These are phyloP conservation scores for Diutina neorugosa DNA, from an alignment of 1,139 yeast genomes.

Conservation along the genomic window DNA sequence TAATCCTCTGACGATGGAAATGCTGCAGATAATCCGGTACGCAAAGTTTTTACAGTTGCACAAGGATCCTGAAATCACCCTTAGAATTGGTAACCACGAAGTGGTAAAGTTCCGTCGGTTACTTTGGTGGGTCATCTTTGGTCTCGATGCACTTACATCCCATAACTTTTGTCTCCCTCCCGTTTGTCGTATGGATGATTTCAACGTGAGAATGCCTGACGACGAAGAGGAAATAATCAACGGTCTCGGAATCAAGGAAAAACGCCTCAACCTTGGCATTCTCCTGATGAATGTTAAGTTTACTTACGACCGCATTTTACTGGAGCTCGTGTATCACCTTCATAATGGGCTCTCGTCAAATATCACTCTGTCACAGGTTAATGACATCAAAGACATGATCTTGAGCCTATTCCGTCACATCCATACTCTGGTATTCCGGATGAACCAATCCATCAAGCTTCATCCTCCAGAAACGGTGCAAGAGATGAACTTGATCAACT, in stretches of 20 bases:
- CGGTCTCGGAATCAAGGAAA: constrained; percentile 14
- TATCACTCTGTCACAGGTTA: constrained; percentile 27
- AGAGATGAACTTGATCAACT: constrained; percentile 33
- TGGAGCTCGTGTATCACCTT: constrained; percentile 35
- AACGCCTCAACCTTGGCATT: constrained; percentile 23
- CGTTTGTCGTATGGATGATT: constrained; percentile 39
- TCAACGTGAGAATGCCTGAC: constrained; percentile 43
- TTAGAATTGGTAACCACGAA: constrained; percentile 34
- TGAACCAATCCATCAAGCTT: constrained; percentile 11
- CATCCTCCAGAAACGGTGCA: constrained; percentile 19
- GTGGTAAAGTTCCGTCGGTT: constrained; percentile 41
- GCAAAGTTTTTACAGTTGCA: constrained; percentile 46
- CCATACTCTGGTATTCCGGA: constrained; percentile 26
- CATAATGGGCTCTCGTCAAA: constrained; percentile 27
- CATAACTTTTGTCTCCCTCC: constrained; percentile 49
- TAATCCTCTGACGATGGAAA: constrained; percentile 41
- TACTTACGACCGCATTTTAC: constrained; percentile 37
- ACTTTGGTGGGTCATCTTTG: constrained; percentile 57
- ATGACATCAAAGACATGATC: constrained; percentile 34
- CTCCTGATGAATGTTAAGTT: constrained; percentile 41
- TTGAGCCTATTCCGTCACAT: constrained; percentile 37
- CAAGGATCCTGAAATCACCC: constrained; percentile 43
- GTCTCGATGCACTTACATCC: constrained; percentile 45
- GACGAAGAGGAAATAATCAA: constrained; percentile 29
- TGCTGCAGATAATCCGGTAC: constrained; percentile 35